Evolutionary conservation across 345 rosid genomes (phyloP), one percentile per base, ranked within the genome.

Genomic region (Erodium maritimum): DNA sequence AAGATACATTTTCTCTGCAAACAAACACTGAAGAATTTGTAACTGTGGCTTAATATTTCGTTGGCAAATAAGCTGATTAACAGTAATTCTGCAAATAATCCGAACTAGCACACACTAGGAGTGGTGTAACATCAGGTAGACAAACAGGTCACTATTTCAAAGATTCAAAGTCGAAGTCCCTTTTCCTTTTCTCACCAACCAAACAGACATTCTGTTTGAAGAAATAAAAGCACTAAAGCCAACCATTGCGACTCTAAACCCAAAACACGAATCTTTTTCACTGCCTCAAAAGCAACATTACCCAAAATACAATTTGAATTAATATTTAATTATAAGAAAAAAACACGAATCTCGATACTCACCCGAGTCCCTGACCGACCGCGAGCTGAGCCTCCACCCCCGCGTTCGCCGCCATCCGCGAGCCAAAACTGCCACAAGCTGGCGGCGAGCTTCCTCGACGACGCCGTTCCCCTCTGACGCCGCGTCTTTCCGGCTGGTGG

Each of bases 371-470:
- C 90, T 72, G 73, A 66, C 25, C 14, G 46, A 37, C 10, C 46
- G 14, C 76, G 73, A n/a, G n/a, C n/a, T n/a, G n/a, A n/a, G 59
- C 72, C 86, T 55, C 63, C 70, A 13, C 65, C 79, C 6, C 55
- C 61, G 21, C 65, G 65, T 61, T 75, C 73, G 55, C 68, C 67
- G 0, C 62, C 56, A 54, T 52, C 74, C 14, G 71, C 50, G 17
- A 79, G 62, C 76, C 82, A 94, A 71, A 93, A 57, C 76, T 91
- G 61, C 99, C 99, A 93, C 19, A 93, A 65, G 1, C 87, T 95
- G 5, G 96, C 90, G 5, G 90, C 96, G 17, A 93, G 84, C 80
- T 80, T 93, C 83, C 99, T 79, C 56, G 86, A 89, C 50, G 99
- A 93, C 4, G 82, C 83, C 0, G 67, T 61, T 1, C 57, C 59